Percentiles rank a stretch among this genome's conserved stretches.
These are phyloP conservation scores for Labyrinthula sp. DNA, from an alignment of 352 stramenopile genomes.

Conservation along the genomic window DNA sequence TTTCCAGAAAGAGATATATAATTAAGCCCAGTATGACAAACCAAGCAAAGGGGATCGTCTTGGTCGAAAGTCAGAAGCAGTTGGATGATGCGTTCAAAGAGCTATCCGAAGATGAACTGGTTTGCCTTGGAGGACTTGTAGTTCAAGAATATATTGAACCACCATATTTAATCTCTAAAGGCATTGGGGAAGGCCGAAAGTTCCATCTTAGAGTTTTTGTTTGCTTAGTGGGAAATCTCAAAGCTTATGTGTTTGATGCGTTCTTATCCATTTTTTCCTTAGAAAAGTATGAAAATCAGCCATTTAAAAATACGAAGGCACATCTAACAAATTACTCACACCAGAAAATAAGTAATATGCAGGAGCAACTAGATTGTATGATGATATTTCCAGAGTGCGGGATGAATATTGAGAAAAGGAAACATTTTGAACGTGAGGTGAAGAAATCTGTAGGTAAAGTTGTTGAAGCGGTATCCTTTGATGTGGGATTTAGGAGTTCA, in stretches of 20 bases:
- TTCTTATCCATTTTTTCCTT: conserved; percentile 27
- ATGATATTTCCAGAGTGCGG: conserved; percentile 16
- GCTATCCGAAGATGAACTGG: conserved; percentile 25
- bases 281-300: conserved; percentile 4
- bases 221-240: conserved; percentile 18
- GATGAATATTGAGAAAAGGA: conserved; percentile 3
- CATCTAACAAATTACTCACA: conserved; percentile 25
- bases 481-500: conserved; percentile 23
- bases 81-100: conserved; percentile 2
- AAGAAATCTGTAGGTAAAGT: conserved; percentile 9
- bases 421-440: conserved; percentile 5
- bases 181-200: conserved; percentile 27
- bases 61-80: not conserved
- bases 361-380: conserved; percentile 25
- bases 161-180: conserved; percentile 15
- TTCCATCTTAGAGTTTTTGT: conserved; percentile 28
- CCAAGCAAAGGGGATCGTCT: conserved; percentile 23
- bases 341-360: conserved; percentile 14
- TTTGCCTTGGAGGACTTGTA: conserved; percentile 22
- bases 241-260: conserved; percentile 18
- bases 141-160: conserved; percentile 21
- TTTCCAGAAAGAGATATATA: conserved; percentile 5
- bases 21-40: conserved; percentile 28
- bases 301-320: conserved; percentile 13
- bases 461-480: conserved; percentile 9